These are phyloP conservation scores for Phylloboletellus chloephorus DNA, from an alignment of 1,284 basidiomycete genomes.

Conservation along the genomic window DNA sequence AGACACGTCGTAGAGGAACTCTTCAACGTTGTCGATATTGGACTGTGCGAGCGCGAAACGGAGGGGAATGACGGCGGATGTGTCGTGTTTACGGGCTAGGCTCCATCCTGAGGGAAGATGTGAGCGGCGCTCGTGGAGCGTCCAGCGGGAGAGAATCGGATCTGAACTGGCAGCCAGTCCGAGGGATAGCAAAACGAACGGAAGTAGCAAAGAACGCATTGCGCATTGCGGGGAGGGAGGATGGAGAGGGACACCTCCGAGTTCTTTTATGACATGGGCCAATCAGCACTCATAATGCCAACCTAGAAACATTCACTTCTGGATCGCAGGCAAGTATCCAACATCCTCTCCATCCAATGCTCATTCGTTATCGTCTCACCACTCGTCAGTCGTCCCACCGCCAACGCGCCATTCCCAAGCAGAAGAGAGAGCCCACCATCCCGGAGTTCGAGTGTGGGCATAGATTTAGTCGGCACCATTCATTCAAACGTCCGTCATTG, in stretches of 20 bases:
- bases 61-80: slow-evolving; percentile 34
- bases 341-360: no score
- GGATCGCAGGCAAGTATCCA: background rate
- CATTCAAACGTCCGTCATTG: no score
- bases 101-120: slow-evolving; percentile 34
- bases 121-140: slow-evolving; percentile 33
- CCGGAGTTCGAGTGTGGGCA: no score
- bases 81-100: slow-evolving; percentile 26
- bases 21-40: slow-evolving; percentile 38
- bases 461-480: no score
- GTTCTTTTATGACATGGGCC: background rate
- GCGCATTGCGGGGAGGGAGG: background rate
- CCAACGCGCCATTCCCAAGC: no score
- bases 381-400: no score
- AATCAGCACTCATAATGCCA: background rate
- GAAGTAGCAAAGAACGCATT: slow-evolving; percentile 22
- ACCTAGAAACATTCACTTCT: no score
- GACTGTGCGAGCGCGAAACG: slow-evolving; percentile 41
- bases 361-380: no score
- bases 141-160: slow-evolving; percentile 13
- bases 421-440: no score
- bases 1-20: slow-evolving; percentile 40
- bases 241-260: background rate
- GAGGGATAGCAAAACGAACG: slow-evolving; percentile 24
- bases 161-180: slow-evolving; percentile 15